Conservation (phyloP, 306 rosid genomes). For the Malus fusca region DNA sequence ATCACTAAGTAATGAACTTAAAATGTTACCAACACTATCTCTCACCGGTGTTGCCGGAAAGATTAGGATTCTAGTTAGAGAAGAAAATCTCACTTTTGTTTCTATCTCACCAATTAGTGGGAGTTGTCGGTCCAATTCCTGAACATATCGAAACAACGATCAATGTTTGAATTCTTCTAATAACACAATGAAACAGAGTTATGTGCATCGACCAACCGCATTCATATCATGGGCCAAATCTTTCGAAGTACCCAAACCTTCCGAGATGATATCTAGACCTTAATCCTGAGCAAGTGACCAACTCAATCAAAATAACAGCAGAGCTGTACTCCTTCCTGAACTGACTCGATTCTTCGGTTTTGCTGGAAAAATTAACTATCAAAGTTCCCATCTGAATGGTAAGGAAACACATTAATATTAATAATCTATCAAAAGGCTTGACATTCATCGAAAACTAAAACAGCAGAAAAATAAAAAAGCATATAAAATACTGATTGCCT, state of each 20-base stretch:
- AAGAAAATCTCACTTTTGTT: constrained; percentile 43
- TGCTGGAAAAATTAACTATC: constrained; percentile 45
- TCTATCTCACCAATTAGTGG: constrained; percentile 85
- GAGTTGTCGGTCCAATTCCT: constrained; percentile 89
- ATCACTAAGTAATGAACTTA: constrained; percentile 8
- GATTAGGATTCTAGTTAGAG: background rate
- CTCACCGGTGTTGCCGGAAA: background rate
- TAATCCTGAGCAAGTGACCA: constrained; percentile 50
- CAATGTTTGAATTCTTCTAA: constrained; percentile 8
- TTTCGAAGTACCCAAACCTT: constrained; percentile 72
- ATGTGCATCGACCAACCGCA: constrained; percentile 50
- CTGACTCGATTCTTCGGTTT: constrained; percentile 64
- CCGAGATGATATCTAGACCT: constrained; percentile 89
- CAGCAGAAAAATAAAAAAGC: background rate
- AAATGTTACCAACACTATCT: background rate
- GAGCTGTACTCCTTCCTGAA: constrained; percentile 45
- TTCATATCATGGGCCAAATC: constrained; percentile 75
- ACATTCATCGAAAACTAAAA: background rate
- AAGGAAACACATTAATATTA: constrained; percentile 5
- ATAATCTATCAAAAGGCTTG: background rate
- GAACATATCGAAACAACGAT: constrained; percentile 22
- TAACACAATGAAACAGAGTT: background rate
- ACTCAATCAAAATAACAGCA: constrained; percentile 1
- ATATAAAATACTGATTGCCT: constrained; percentile 29
- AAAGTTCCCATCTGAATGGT: constrained; percentile 33